phyloP scores from a whole-genome alignment of 2,329 filamentous ascomycete genomes.

The Pseudogymnoascus sp. region DNA sequence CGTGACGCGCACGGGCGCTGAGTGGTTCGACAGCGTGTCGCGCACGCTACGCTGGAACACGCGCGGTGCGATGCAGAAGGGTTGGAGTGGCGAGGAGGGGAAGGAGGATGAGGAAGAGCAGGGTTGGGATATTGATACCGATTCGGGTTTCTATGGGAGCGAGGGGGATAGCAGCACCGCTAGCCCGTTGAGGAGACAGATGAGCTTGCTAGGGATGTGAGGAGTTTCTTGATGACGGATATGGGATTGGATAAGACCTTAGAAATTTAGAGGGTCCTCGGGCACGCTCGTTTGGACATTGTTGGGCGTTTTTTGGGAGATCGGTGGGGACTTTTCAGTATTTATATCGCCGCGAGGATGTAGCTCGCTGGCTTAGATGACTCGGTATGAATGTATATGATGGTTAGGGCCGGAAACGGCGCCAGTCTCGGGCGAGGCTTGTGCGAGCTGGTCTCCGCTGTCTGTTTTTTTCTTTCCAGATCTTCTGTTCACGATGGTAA shows the following conservation, averaged over 20 bases:
- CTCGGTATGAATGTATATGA: conserved; percentile 3
- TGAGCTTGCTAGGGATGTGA: conserved; percentile 61
- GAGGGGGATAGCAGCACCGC: conserved; percentile 63
- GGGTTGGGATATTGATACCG: conserved; percentile 93
- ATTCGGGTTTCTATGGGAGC: conserved; percentile 63
- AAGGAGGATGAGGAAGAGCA: conserved; percentile 42
- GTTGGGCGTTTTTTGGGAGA: neutral
- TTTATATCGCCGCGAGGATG: neutral
- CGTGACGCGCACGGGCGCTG: conserved; percentile 77
- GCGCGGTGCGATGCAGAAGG: conserved; percentile 84
- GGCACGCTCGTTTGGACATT: neutral
- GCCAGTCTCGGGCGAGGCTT: neutral
- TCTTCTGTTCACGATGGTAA: neutral
- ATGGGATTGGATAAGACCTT: neutral
- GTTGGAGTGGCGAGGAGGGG: conserved; percentile 45
- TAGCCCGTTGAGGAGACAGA: conserved; percentile 63
- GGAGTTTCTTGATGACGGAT: neutral
- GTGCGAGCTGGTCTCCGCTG: neutral
- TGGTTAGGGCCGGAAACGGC: neutral
- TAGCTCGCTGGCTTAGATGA: neutral
- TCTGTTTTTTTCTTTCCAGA: neutral
- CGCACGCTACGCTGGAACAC: conserved; percentile 93
- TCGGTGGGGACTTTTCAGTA: neutral
- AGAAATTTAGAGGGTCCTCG: neutral
- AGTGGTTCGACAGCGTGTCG: conserved; percentile 96